A percentile compares a stretch with the other conserved stretches of the same genome.
Conservation (phyloP, 2,329 filamentous ascomycete genomes). For the Aspergillus texensis region DNA sequence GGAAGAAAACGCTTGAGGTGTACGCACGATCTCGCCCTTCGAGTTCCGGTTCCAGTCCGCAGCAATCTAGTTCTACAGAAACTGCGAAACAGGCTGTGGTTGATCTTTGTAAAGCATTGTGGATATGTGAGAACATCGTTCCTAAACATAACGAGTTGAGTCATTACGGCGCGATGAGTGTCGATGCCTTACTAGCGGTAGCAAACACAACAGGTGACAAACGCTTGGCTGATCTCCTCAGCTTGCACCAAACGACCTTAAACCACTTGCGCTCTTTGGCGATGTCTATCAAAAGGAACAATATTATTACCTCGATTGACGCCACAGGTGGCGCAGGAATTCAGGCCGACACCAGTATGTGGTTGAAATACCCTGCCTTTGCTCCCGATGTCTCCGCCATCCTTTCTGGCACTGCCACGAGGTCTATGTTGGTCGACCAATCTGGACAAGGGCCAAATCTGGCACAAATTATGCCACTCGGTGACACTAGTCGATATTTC, state of each 20-base stretch:
- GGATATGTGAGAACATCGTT: slow-evolving; percentile 62
- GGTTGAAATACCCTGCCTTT: slow-evolving; percentile 75
- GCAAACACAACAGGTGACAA: slow-evolving; percentile 49
- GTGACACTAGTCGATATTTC: slow-evolving; percentile 74
- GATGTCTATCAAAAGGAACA: slow-evolving; percentile 82
- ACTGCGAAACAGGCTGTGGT: slow-evolving; percentile 74
- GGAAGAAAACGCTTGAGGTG: slow-evolving; percentile 73
- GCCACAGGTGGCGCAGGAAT: slow-evolving; percentile 70
- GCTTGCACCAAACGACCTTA: slow-evolving; percentile 57
- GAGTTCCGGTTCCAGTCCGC: slow-evolving; percentile 54
- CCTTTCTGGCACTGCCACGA: slow-evolving; percentile 61
- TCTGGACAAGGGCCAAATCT: slow-evolving; percentile 53
- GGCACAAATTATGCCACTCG: slow-evolving; percentile 71
- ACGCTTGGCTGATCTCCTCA: slow-evolving; percentile 50
- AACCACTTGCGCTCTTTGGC: slow-evolving; percentile 73
- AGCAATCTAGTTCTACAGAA: slow-evolving; percentile 45
- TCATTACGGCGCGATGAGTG: slow-evolving; percentile 42
- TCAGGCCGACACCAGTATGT: slow-evolving; percentile 79
- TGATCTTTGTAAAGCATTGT: slow-evolving; percentile 82
- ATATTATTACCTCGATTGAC: slow-evolving; percentile 66
- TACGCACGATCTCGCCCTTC: slow-evolving; percentile 67
- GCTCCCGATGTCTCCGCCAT: slow-evolving; percentile 72
- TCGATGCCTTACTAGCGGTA: slow-evolving; percentile 44
- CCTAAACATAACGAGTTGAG: slow-evolving; percentile 43
- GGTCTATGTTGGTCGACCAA: slow-evolving; percentile 50